Percentiles rank a stretch among this genome's conserved stretches.
Conservation (phyloP, 1,284 basidiomycete species). For the Pisolithus thermaeus region DNA sequence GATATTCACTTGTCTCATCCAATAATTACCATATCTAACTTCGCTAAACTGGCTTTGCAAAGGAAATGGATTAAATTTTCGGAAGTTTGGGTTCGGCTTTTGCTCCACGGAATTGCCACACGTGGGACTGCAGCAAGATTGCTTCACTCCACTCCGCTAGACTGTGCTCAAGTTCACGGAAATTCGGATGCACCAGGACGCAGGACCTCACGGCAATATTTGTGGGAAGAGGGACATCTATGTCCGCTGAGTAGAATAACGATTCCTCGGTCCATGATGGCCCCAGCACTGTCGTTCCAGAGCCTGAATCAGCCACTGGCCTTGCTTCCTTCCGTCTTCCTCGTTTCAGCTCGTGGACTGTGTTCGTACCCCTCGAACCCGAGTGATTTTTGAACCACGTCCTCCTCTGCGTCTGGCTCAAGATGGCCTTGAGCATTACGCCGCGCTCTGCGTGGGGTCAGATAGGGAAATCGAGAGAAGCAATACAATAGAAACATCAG, state of each 20-base stretch:
- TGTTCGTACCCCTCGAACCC: slow-evolving; percentile 68
- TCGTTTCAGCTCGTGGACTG: slow-evolving; percentile 25
- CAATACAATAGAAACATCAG: not conserved
- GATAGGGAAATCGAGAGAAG: not conserved
- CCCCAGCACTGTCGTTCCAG: not conserved
- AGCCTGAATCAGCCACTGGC: not conserved
- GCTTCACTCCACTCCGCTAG: too few species aligned
- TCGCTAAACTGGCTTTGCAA: too few species aligned
- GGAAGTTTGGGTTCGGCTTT: too few species aligned
- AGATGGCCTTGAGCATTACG: slow-evolving; percentile 77
- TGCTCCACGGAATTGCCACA: too few species aligned
- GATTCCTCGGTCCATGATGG: not conserved
- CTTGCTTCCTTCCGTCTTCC: slow-evolving; percentile 4
- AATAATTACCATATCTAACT: too few species aligned
- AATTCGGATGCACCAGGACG: too few species aligned
- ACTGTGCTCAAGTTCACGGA: too few species aligned
- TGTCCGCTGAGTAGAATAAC: not conserved
- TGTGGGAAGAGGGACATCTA: not conserved
- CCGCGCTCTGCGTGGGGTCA: slow-evolving; percentile 51
- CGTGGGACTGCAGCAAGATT: too few species aligned
- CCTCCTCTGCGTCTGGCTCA: slow-evolving; percentile 81
- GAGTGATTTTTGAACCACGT: slow-evolving; percentile 68
- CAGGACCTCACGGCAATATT: too few species aligned
- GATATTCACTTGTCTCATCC: too few species aligned
- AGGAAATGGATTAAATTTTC: too few species aligned